Evolutionary conservation across 345 rosid genomes (phyloP).

Genomic region (Populus euphratica): DNA sequence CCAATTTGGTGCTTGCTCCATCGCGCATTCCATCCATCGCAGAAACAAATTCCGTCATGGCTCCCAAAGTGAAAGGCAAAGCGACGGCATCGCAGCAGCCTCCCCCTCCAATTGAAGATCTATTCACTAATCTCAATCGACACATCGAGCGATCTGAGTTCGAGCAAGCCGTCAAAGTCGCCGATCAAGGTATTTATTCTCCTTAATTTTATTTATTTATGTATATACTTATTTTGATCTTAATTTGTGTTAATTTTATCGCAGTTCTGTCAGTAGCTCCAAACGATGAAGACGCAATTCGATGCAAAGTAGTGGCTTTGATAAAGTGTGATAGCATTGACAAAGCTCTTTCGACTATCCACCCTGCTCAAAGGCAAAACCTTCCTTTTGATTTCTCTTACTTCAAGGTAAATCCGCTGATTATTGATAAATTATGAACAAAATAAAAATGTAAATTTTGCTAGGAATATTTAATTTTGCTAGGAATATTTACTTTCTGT

Average conservation of each 20-base stretch:
- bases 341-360: slow-evolving; percentile 60
- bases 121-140: slow-evolving; percentile 57
- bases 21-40: too few species aligned
- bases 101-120: slow-evolving; percentile 72
- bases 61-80: slow-evolving; percentile 65
- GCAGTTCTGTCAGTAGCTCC: slow-evolving; percentile 70
- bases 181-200: slow-evolving; percentile 45
- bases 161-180: slow-evolving; percentile 56
- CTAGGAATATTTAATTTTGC: too few species aligned
- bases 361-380: slow-evolving; percentile 32
- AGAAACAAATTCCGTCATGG: slow-evolving; percentile 38
- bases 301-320: slow-evolving; percentile 81
- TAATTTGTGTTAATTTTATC: not conserved
- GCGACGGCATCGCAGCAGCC: slow-evolving; percentile 47
- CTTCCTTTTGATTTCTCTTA: slow-evolving; percentile 54
- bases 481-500: too few species aligned
- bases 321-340: slow-evolving; percentile 64
- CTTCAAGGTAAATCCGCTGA: slow-evolving; percentile 41
- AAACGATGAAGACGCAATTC: slow-evolving; percentile 78
- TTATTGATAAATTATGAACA: too few species aligned
- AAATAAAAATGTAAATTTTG: too few species aligned
- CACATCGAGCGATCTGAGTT: slow-evolving; percentile 62
- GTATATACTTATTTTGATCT: not conserved
- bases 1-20: too few species aligned
- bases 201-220: not conserved